phyloP scores from a whole-genome alignment of 1,284 basidiomycete genomes.

The Meira nashicola region DNA sequence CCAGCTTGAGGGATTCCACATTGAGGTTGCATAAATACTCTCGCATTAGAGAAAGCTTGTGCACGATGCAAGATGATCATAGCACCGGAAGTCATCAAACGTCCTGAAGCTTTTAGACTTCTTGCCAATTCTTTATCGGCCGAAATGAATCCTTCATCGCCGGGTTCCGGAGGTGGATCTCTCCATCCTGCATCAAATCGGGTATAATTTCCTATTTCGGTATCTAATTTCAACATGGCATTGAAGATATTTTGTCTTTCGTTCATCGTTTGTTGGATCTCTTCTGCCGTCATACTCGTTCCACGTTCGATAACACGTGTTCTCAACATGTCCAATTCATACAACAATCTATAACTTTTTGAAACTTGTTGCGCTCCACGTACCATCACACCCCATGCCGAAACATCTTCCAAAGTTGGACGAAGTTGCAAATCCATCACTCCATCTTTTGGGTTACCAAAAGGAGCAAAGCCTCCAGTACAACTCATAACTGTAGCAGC shows the following conservation, averaged over 20 bases:
- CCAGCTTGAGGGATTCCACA: conserved; percentile 37
- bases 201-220: conserved; percentile 37
- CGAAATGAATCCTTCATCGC: neutral
- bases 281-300: conserved; percentile 20
- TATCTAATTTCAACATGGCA: conserved; percentile 34
- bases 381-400: conserved; percentile 37
- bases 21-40: conserved; percentile 38
- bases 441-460: conserved; percentile 25
- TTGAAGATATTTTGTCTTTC: conserved; percentile 34
- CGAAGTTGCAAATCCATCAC: conserved; percentile 33
- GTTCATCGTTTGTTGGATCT: conserved; percentile 19
- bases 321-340: conserved; percentile 35
- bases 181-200: conserved; percentile 33
- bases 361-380: conserved; percentile 40
- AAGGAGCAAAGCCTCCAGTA: conserved; percentile 39
- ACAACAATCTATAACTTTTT: conserved; percentile 30
- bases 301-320: conserved; percentile 9
- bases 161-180: neutral
- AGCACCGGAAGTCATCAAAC: conserved; percentile 42
- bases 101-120: conserved; percentile 28
- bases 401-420: conserved; percentile 28
- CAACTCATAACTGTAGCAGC: conserved; percentile 38
- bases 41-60: conserved; percentile 40
- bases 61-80: conserved; percentile 41
- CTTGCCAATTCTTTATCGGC: conserved; percentile 3